Evolutionary conservation across 345 rosid genomes (phyloP), one percentile per base, ranked within the genome.

Genomic region (Eucalyptus polybractea): DNA sequence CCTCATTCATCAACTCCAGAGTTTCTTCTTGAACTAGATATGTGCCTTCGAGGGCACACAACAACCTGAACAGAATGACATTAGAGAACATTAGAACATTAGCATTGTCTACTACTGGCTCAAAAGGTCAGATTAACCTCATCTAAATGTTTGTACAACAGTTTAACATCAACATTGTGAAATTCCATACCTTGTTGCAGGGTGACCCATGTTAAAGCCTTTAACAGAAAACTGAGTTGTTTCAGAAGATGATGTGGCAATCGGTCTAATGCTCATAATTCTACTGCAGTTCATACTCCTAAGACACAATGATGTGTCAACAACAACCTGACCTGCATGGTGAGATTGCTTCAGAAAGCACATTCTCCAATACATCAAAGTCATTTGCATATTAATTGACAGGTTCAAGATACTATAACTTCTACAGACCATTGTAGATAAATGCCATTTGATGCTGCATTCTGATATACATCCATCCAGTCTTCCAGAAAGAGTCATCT

Each of bases 41-140:
- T 60, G 94, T 94, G 90, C 99, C 99, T 93, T 95, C 99, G 22
- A 98, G 95, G 22, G 99, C 97, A 93, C 99, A 97, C 29, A 96
- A 95, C 91, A 98, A 92, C 92, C 99, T 98, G 93, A 31, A 93
- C 89, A 92, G 76, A 47, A 49, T 60, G 88, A 80, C 22, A 50
- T 86, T 76, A 25, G 15, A 76, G 83, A 76, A 40, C 13, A 76
- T 76, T 40, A 76, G 27, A 40, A 86, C 50, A 65, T 37, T 2
- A 45, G 15, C 50, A 56, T 42, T 54, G 40, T 69, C n/a, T 62
- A 13, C 12, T 50, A 17, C 50, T 6, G 45, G 47, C 47, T 65
- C 27, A 44, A 50, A 31, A 56, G 44, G 62, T 86, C 60, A n/a
- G 37, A 50, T 86, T 49, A 86, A 86, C 54, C 87, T n/a, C 62